phyloP scores from a whole-genome alignment of 768 basidiomycete species.

The Trametopsis cervina region DNA sequence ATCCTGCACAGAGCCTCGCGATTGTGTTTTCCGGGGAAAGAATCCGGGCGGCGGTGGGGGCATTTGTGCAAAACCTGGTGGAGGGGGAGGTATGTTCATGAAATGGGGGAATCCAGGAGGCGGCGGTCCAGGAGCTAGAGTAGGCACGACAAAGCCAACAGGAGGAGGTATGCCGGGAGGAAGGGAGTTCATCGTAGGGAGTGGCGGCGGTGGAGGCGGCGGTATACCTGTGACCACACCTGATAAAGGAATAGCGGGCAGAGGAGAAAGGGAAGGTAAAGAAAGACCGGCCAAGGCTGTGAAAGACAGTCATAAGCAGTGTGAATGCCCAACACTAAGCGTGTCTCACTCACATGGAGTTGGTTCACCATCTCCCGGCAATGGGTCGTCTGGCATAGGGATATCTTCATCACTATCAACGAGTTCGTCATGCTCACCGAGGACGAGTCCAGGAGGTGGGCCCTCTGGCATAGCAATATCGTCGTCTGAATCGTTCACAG shows the following conservation, averaged over 20 bases:
- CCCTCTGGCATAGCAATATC: slow-evolving; percentile 63
- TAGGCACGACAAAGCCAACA: slow-evolving; percentile 12
- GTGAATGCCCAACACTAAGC: neutral
- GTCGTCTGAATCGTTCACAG: slow-evolving; percentile 40
- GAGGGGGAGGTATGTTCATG: slow-evolving; percentile 19
- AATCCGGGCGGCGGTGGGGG: slow-evolving; percentile 58
- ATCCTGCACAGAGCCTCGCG: slow-evolving; percentile 56
- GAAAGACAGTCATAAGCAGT: neutral
- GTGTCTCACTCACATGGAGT: neutral
- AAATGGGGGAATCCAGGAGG: slow-evolving; percentile 17
- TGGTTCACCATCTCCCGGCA: slow-evolving; percentile 25
- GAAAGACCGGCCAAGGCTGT: neutral
- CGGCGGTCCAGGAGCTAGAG: neutral
- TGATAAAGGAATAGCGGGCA: slow-evolving; percentile 15
- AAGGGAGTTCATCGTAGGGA: neutral
- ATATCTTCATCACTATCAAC: slow-evolving; percentile 76
- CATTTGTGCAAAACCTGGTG: slow-evolving; percentile 23
- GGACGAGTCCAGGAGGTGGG: slow-evolving; percentile 42
- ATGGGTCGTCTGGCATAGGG: slow-evolving; percentile 81
- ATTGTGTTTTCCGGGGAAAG: slow-evolving; percentile 49
- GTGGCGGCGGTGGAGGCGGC: slow-evolving; percentile 21
- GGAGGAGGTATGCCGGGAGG: neutral
- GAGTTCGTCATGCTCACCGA: slow-evolving; percentile 26
- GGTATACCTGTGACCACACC: slow-evolving; percentile 10
- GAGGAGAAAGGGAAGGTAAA: slow-evolving; percentile 10